Evolutionary conservation across 495 filamentous ascomycete species (phyloP).

Genomic region (Penicillium salamii): DNA sequence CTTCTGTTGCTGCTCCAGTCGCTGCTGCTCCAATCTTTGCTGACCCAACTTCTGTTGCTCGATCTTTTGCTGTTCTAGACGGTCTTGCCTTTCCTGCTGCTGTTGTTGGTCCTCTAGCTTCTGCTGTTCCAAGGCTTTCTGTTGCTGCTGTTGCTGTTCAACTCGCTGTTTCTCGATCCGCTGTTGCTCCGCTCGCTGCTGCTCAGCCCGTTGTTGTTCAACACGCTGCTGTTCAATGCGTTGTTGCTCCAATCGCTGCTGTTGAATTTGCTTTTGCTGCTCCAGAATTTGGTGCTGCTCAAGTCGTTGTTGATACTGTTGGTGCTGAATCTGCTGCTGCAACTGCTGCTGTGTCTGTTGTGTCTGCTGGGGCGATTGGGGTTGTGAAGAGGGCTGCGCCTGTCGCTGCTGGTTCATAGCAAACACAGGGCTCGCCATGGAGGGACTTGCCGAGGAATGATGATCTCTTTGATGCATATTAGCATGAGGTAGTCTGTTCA

Average conservation of each 20-base stretch:
- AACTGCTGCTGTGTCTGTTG: conserved; percentile 27
- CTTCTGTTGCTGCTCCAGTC: conserved; percentile 19
- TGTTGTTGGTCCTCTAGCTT: conserved; percentile 15
- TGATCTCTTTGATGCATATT: conserved; percentile 31
- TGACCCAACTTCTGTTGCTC: conserved; percentile 5
- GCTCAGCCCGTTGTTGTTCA: conserved; percentile 18
- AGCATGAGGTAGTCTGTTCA: conserved; percentile 33
- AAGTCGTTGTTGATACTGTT: conserved; percentile 16
- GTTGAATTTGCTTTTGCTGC: conserved; percentile 18
- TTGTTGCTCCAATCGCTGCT: conserved; percentile 15
- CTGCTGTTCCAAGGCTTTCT: conserved; percentile 13
- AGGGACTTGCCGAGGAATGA: conserved; percentile 23
- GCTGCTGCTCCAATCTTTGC: conserved; percentile 19
- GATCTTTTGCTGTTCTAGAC: conserved; percentile 12
- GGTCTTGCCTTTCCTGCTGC: conserved; percentile 17
- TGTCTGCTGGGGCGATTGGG: conserved; percentile 31
- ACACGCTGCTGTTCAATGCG: conserved; percentile 21
- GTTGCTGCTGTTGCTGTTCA: conserved; percentile 16
- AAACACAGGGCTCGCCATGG: conserved; percentile 29
- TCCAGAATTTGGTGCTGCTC: conserved; percentile 8
- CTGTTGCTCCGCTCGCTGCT: conserved; percentile 15
- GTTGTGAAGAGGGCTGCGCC: conserved; percentile 26
- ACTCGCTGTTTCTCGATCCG: conserved; percentile 22
- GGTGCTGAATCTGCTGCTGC: conserved; percentile 14
- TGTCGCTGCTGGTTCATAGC: conserved; percentile 29